These are phyloP conservation scores for Cercospora brassicicola DNA, from an alignment of 2,329 filamentous ascomycete species.

Conservation along the genomic window DNA sequence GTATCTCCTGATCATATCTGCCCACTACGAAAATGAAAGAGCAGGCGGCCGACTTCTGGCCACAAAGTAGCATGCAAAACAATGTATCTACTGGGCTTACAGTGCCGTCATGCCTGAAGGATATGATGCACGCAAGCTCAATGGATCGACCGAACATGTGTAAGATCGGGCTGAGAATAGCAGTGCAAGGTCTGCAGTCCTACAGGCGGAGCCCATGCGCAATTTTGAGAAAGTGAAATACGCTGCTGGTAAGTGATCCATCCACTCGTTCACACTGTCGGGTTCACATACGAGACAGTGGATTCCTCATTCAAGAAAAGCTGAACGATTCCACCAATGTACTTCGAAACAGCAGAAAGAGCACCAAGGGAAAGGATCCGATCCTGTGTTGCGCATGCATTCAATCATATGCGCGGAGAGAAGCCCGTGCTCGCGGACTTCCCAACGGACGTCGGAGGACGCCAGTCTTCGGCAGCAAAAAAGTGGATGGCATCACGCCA, in stretches of 20 bases:
- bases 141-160: neutral
- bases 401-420: slow-evolving; percentile 1
- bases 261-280: neutral
- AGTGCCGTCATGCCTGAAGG: neutral
- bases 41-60: neutral
- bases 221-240: neutral
- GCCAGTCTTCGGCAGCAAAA: neutral
- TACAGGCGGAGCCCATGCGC: neutral
- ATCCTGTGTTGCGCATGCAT: neutral
- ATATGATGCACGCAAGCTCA: neutral
- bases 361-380: neutral
- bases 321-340: neutral
- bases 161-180: neutral
- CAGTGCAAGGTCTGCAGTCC: neutral
- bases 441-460: slow-evolving; percentile 3
- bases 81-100: neutral
- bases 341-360: neutral
- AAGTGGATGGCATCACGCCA: slow-evolving; percentile 7
- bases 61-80: neutral
- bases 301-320: neutral
- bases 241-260: neutral
- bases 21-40: neutral
- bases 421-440: neutral
- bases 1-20: neutral
- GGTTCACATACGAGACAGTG: neutral